Evolutionary conservation across 108 stramenopile species (phyloP).

Genomic region (Schizochytrium sp.): DNA sequence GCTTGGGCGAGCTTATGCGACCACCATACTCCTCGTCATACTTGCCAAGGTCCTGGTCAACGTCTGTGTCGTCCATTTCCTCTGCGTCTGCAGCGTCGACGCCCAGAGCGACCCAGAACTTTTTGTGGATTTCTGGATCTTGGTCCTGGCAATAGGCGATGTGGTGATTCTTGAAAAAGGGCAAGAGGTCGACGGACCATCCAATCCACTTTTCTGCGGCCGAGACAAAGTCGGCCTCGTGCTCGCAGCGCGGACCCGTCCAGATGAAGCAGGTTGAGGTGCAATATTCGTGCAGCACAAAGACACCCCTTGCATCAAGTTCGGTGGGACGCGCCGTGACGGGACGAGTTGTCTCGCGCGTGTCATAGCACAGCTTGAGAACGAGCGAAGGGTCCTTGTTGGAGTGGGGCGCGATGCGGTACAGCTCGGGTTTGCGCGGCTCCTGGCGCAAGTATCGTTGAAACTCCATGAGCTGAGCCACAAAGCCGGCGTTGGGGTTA

Average conservation of each 20-base stretch:
- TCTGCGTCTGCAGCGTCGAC: not conserved
- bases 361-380: not conserved
- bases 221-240: not conserved
- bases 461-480: not conserved
- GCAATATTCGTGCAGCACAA: not conserved
- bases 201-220: not conserved
- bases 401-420: not conserved
- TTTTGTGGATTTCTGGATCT: not conserved
- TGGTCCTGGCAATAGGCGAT: not conserved
- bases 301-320: not conserved
- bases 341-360: not conserved
- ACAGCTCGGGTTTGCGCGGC: not conserved
- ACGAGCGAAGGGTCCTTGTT: not conserved
- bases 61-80: not conserved
- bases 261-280: not conserved
- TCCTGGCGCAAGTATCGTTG: not conserved
- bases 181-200: not conserved
- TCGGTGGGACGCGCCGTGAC: not conserved
- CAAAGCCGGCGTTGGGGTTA: slow-evolving; percentile 4
- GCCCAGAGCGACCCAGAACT: not conserved
- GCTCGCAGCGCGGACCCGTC: not conserved
- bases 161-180: not conserved
- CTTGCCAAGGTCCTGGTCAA: slow-evolving; percentile 1
- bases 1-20: not conserved
- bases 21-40: not conserved